phyloP scores from a whole-genome alignment of 2,329 filamentous ascomycete genomes.

The Niveomyces coronatus region DNA sequence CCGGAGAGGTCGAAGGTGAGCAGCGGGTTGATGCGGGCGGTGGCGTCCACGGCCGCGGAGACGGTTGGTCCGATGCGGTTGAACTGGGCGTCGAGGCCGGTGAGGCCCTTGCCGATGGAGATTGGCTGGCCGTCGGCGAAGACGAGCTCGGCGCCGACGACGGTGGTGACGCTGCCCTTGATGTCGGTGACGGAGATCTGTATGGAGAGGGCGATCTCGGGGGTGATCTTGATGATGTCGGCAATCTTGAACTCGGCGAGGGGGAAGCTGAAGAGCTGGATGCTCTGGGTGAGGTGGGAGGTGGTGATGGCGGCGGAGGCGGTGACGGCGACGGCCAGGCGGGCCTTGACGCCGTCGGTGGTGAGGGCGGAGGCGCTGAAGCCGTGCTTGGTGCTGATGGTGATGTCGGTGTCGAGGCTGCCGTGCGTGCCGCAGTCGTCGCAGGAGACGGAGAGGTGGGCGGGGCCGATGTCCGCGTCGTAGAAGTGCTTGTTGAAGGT shows the following conservation, averaged over 20 bases:
- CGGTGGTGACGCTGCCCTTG: constrained; percentile 6
- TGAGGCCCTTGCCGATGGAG: constrained; percentile 8
- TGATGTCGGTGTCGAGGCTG: constrained; percentile 9
- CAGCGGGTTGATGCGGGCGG: constrained; percentile 8
- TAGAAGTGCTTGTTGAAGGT: constrained; percentile 10
- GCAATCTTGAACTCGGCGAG: constrained; percentile 9
- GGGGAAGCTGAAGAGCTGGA: constrained; percentile 3
- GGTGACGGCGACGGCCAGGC: constrained; percentile 9
- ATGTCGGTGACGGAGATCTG: constrained; percentile 8
- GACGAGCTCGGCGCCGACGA: constrained; percentile 8
- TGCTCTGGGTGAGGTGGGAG: constrained; percentile 6
- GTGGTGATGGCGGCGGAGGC: constrained; percentile 6
- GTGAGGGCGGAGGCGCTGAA: constrained; percentile 8
- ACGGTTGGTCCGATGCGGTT: constrained; percentile 8
- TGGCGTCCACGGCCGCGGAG: constrained; percentile 9
- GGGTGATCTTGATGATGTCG: constrained; percentile 8
- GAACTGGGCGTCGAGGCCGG: constrained; percentile 8
- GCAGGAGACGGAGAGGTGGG: constrained; percentile 10
- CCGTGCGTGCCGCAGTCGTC: constrained; percentile 9
- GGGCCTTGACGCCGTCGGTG: constrained; percentile 5
- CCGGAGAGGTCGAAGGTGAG: constrained; percentile 8
- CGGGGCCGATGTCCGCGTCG: constrained; percentile 9
- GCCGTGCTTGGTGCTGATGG: constrained; percentile 8
- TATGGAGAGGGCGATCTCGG: constrained; percentile 8
- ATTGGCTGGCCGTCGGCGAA: constrained; percentile 9